Percentiles rank a stretch among this genome's conserved stretches.
Conservation (phyloP, 1,139 yeast species). For the Tardiomyces digboiensis region DNA sequence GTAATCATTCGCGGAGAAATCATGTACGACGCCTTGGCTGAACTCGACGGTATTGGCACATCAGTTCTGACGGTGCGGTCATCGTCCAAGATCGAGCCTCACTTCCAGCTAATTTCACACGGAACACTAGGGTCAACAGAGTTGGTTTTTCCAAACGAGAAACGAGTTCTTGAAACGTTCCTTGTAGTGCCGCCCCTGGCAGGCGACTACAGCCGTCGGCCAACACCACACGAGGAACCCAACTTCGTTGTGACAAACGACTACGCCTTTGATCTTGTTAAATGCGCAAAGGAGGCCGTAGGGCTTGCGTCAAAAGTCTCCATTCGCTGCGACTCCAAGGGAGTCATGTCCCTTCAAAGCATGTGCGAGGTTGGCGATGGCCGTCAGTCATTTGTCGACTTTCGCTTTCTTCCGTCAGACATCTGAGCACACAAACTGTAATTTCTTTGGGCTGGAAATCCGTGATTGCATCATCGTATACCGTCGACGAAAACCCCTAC, state of each 20-base stretch:
- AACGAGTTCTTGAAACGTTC: conserved; percentile 47
- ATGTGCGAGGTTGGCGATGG: conserved; percentile 19
- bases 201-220: neutral
- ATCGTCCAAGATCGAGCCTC: conserved; percentile 16
- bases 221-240: neutral
- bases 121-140: conserved; percentile 64
- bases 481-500: neutral
- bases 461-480: neutral
- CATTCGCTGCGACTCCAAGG: conserved; percentile 20
- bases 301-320: conserved; percentile 17
- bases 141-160: conserved; percentile 54
- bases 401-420: conserved; percentile 19
- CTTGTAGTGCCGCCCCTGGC: conserved; percentile 9
- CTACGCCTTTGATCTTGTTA: conserved; percentile 17
- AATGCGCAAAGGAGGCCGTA: conserved; percentile 19
- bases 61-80: conserved; percentile 47
- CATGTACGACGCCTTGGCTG: conserved; percentile 53
- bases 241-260: conserved; percentile 13
- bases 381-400: conserved; percentile 20
- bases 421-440: neutral
- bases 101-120: conserved; percentile 42
- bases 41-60: conserved; percentile 55
- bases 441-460: too few relatives aligned
- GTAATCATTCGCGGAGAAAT: conserved; percentile 61
- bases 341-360: conserved; percentile 21